A percentile compares a stretch with the other conserved stretches of the same genome.
Evolutionary conservation across 495 filamentous ascomycete species (phyloP).

Genomic region (Margaritispora aquatica): DNA sequence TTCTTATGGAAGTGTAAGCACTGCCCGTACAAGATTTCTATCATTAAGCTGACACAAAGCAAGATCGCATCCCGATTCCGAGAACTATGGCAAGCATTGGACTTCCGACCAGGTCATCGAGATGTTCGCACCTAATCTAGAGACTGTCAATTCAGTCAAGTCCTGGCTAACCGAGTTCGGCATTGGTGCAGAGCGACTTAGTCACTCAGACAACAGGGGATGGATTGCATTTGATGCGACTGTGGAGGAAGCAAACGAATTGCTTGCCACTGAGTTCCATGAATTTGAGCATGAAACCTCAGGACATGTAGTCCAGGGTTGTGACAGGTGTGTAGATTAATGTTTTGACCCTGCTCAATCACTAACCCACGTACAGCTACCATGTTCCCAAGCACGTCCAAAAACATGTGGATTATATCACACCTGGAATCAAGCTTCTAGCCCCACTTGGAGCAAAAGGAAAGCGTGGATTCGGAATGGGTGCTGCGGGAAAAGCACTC

Average conservation of each 20-base stretch:
- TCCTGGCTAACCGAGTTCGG: constrained; percentile 43
- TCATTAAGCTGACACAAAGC: neutral
- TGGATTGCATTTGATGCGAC: constrained; percentile 47
- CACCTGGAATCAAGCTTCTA: constrained; percentile 21
- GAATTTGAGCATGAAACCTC: constrained; percentile 41
- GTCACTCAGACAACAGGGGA: constrained; percentile 39
- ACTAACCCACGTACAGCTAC: neutral
- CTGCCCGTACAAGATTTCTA: neutral
- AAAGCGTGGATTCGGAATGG: constrained; percentile 3
- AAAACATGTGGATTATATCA: constrained; percentile 19
- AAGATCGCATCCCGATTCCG: constrained; percentile 28
- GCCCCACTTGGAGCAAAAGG: constrained; percentile 1
- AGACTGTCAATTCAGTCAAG: constrained; percentile 34
- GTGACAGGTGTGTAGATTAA: constrained; percentile 8
- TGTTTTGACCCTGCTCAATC: constrained; percentile 7
- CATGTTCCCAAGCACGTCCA: constrained; percentile 14
- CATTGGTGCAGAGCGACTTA: constrained; percentile 38
- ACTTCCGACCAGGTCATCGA: constrained; percentile 33
- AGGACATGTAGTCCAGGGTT: constrained; percentile 29
- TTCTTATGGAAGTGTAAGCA: constrained; percentile 39
- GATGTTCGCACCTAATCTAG: constrained; percentile 37
- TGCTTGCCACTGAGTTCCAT: constrained; percentile 54
- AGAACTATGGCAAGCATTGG: constrained; percentile 45
- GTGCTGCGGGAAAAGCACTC: neutral
- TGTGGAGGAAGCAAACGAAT: constrained; percentile 42